Base-by-base conservation (phyloP, 2,329 filamentous ascomycete genomes). In the Cladosporium sp. region DNA sequence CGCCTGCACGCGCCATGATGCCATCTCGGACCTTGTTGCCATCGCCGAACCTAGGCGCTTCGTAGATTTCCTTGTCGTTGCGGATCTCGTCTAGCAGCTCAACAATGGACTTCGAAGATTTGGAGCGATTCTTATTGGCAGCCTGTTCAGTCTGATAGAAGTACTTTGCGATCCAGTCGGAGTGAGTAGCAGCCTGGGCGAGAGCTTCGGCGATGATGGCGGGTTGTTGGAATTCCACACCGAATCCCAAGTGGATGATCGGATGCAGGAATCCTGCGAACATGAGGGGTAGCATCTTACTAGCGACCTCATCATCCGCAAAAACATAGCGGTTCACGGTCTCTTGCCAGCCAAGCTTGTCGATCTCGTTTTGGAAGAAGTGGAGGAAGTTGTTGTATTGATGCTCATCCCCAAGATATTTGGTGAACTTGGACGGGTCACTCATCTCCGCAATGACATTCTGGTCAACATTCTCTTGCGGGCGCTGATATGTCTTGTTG, bases 191-290 rank as follows among this genome's bases (percentile, higher is more conserved):
- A 1, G 85, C 76, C 69, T 94, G 84, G 0, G 90, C 88, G 15
- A 95, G 78, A 1, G 74, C 89, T 69, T 92, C 81, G 5, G 89
- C 88, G 22, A 95, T 76, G 52, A 95, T 82, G 32, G 86, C 86
- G 2, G 88, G 88, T 62, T 95, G 88, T 8, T 78, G 66, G 72
- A 89, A 95, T 64, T 95, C 89, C 30, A 95, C 64, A 4, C 86
- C 90, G 62, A 89, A 95, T 42, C 89, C 86, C 16, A 95, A 77
- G 63, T 95, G 88, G 55, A 95, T 91, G 13, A 93, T 70, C 2
- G 89, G 88, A 62, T 95, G 88, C 2, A 90, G 59, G 55, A 92
- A 78, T 0, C 86, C 84, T 13, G 77, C 78, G 61, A 80, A 89
- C 61, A 92, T 70, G 15, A 89, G 76, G 2, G 75, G 73, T 2